These are phyloP conservation scores for Drosera spatulata DNA, from an alignment of 179 eudicot genomes.

Conservation along the genomic window DNA sequence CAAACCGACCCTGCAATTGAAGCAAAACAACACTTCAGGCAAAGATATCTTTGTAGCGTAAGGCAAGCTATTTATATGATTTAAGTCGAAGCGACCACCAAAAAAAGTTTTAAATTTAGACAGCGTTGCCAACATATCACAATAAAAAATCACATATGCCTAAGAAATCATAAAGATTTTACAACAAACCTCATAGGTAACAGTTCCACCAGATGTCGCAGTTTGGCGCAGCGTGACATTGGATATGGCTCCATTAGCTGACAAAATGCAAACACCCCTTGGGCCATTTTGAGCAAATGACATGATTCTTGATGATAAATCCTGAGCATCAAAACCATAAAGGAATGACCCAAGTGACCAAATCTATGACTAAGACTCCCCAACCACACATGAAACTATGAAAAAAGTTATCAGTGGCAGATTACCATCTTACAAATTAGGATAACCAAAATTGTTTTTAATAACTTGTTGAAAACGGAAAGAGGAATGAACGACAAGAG, in stretches of 20 bases:
- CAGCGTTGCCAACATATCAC: not conserved
- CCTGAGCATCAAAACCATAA: conserved; percentile 25
- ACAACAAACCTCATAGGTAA: conserved; percentile 68
- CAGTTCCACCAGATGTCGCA: conserved; percentile 74
- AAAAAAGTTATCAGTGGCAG: too few species aligned
- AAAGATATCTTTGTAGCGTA: too few species aligned
- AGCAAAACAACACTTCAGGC: not conserved
- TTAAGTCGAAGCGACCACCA: not conserved
- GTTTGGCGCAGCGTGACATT: conserved; percentile 75
- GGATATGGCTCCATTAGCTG: conserved; percentile 70
- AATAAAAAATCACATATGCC: too few species aligned
- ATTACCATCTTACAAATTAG: too few species aligned
- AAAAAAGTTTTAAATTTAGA: not conserved
- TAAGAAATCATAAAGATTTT: not conserved
- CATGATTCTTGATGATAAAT: conserved; percentile 62
- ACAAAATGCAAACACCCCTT: conserved; percentile 66
- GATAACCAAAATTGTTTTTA: too few species aligned
- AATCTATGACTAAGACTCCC: not conserved
- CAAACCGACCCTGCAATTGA: conserved; percentile 67
- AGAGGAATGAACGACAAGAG: too few species aligned
- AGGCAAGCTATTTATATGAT: too few species aligned
- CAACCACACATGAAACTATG: too few species aligned
- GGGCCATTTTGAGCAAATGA: conserved; percentile 76
- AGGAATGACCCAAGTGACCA: not conserved
- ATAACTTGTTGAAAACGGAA: too few species aligned